These are phyloP conservation scores for Trametes cubensis DNA, from an alignment of 768 basidiomycete species.

Conservation along the genomic window DNA sequence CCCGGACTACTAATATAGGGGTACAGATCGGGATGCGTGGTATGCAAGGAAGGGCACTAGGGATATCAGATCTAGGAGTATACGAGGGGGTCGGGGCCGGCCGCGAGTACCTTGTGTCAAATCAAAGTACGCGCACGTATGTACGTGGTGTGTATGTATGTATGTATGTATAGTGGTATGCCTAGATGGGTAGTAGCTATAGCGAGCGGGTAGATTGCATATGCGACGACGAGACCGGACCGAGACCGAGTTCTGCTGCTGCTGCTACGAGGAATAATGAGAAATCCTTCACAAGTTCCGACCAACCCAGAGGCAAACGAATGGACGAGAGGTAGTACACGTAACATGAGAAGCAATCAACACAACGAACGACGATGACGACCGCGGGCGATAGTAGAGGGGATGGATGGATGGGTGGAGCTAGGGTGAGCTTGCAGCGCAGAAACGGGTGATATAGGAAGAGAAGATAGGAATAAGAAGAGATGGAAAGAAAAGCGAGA, in stretches of 20 bases:
- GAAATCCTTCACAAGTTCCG: constrained; percentile 9
- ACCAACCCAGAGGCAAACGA: constrained; percentile 5
- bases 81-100: constrained; percentile 4
- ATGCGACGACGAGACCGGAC: constrained; percentile 13
- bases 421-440: neutral
- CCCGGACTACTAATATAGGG: constrained; percentile 25
- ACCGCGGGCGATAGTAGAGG: constrained; percentile 6
- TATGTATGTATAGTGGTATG: constrained; percentile 4
- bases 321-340: constrained; percentile 3
- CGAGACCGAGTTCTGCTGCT: neutral
- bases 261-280: neutral
- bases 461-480: constrained; percentile 14
- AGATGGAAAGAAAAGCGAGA: neutral
- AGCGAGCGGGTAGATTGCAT: constrained; percentile 21
- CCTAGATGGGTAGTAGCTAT: constrained; percentile 26
- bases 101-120: no score
- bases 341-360: constrained; percentile 15
- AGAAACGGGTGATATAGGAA: constrained; percentile 1
- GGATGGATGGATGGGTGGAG: neutral
- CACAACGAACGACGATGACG: constrained; percentile 21
- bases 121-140: no score
- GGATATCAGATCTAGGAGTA: constrained; percentile 29
- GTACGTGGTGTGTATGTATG: no score
- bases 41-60: constrained; percentile 24
- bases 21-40: constrained; percentile 22